Conservation (phyloP, 225 moss, liverwort and hornwort genomes). For the Polytrichum formosum region DNA sequence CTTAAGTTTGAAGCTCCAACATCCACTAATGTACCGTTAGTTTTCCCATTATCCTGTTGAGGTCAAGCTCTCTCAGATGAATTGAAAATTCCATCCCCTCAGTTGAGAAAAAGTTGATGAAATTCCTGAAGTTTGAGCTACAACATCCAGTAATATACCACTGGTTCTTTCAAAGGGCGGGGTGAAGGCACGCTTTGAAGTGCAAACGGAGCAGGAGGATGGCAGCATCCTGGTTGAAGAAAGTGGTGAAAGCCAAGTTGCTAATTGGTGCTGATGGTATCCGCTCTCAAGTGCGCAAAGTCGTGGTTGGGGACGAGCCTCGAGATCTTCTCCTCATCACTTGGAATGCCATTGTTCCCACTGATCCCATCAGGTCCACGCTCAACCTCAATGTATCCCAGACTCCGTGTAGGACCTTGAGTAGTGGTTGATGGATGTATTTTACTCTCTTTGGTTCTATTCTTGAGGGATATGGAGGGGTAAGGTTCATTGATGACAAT, state of each 20-base stretch:
- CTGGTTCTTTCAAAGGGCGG: constrained; percentile 22
- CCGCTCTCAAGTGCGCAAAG: constrained; percentile 51
- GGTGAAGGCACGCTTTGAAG: constrained; percentile 46
- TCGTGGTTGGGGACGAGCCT: constrained; percentile 42
- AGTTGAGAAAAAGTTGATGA: neutral
- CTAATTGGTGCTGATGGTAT: constrained; percentile 56
- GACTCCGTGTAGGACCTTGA: neutral
- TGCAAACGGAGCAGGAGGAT: constrained; percentile 17
- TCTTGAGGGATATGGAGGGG: too few relatives aligned
- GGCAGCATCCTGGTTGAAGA: constrained; percentile 5
- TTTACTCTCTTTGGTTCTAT: too few relatives aligned
- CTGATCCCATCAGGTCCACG: constrained; percentile 26
- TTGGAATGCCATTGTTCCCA: constrained; percentile 58
- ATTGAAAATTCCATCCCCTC: neutral
- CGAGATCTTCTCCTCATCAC: constrained; percentile 45
- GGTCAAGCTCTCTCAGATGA: neutral
- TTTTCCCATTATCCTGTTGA: neutral
- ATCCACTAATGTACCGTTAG: too few relatives aligned
- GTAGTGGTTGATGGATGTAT: neutral
- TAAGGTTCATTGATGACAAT: too few relatives aligned
- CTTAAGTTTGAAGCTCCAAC: neutral
- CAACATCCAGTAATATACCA: too few relatives aligned
- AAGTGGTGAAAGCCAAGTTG: constrained; percentile 39
- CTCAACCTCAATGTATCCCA: neutral
- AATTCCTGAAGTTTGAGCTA: neutral